Evolutionary conservation across 192 early-diverging fungal genomes (phyloP).

Genomic region (Coemansia nantahalensis): DNA sequence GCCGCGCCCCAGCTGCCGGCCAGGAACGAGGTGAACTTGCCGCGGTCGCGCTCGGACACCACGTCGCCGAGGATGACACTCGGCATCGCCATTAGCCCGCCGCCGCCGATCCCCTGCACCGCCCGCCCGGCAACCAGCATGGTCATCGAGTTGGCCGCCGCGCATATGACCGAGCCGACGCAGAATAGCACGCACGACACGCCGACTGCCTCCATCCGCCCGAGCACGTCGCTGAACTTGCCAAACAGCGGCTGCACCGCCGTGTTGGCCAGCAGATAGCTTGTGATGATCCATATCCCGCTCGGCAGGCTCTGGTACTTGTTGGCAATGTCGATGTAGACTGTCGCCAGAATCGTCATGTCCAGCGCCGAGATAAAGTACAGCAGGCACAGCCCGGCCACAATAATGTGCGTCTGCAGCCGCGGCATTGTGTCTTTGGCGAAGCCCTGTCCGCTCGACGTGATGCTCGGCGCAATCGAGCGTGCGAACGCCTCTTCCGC

Average conservation of each 20-base stretch:
- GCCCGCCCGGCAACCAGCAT: conserved; percentile 70
- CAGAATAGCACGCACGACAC: conserved; percentile 55
- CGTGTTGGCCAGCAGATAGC: conserved; percentile 67
- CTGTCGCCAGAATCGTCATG: conserved; percentile 71
- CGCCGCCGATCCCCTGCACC: conserved; percentile 69
- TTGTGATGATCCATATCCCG: conserved; percentile 78
- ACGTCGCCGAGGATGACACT: conserved; percentile 70
- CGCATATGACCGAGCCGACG: conserved; percentile 57
- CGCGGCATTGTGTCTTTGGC: conserved; percentile 17
- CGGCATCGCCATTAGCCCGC: conserved; percentile 62
- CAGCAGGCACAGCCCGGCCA: conserved; percentile 35
- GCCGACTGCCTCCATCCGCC: conserved; percentile 56
- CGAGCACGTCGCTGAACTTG: conserved; percentile 82
- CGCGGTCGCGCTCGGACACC: conserved; percentile 58
- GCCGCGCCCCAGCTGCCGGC: conserved; percentile 59
- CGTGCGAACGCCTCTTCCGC: not conserved
- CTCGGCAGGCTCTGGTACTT: conserved; percentile 58
- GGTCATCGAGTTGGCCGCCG: conserved; percentile 57
- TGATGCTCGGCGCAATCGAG: conserved; percentile 4
- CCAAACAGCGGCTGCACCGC: conserved; percentile 80
- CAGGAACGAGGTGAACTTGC: conserved; percentile 59
- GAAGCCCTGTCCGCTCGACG: conserved; percentile 19
- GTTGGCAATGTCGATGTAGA: conserved; percentile 62
- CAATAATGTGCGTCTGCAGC: conserved; percentile 9
- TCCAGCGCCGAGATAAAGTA: conserved; percentile 68